phyloP scores from a whole-genome alignment of 108 stramenopile species.

The Conticribra guillardii region DNA sequence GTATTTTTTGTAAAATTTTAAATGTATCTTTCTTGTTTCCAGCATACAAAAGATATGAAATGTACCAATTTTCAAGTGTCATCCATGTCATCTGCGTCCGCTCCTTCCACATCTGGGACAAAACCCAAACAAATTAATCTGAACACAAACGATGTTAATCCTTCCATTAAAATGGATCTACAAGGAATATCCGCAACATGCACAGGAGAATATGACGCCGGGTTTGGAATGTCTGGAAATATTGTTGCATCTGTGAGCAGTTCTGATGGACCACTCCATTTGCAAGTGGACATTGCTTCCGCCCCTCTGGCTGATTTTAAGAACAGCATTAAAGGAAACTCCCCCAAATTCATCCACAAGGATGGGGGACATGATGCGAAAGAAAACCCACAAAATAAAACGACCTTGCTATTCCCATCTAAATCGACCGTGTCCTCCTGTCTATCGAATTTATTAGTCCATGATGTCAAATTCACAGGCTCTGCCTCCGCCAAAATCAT shows the following conservation, averaged over 20 bases:
- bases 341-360: not conserved
- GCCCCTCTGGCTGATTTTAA: slow-evolving; percentile 4
- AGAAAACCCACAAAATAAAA: not conserved
- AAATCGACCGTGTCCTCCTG: slow-evolving; percentile 12
- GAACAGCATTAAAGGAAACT: not conserved
- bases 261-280: not conserved
- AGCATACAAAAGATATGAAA: slow-evolving; percentile 45
- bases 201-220: slow-evolving; percentile 60
- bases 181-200: slow-evolving; percentile 54
- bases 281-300: slow-evolving; percentile 19
- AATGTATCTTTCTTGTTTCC: not conserved
- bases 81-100: slow-evolving; percentile 9
- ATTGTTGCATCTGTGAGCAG: slow-evolving; percentile 20
- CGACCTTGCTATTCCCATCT: slow-evolving; percentile 22
- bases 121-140: slow-evolving; percentile 8
- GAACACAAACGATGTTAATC: too few species aligned
- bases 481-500: slow-evolving; percentile 67
- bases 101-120: not conserved
- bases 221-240: slow-evolving; percentile 55
- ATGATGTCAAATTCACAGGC: slow-evolving; percentile 66
- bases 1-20: too few species aligned
- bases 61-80: slow-evolving; percentile 57
- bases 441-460: slow-evolving; percentile 13
- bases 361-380: not conserved
- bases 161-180: slow-evolving; percentile 22